These are phyloP conservation scores for Citropsis articulata DNA, from an alignment of 345 rosid genomes.

Conservation along the genomic window DNA sequence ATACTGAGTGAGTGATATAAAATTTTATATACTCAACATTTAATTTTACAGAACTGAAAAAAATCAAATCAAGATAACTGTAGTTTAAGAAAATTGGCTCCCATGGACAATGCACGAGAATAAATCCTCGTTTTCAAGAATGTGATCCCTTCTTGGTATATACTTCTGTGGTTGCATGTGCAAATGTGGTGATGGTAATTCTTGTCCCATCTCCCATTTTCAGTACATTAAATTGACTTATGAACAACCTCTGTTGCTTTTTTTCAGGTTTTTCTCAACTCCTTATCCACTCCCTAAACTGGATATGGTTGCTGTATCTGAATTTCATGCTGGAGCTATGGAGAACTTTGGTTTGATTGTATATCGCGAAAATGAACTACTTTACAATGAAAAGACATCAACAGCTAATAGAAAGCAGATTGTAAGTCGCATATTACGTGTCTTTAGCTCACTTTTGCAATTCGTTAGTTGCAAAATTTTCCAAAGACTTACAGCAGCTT, in stretches of 20 bases:
- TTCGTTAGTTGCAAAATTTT: background rate
- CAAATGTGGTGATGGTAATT: too few relatives aligned
- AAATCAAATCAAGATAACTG: too few relatives aligned
- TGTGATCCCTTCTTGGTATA: too few relatives aligned
- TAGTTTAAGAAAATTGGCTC: too few relatives aligned
- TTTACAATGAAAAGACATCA: background rate
- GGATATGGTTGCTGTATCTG: slow-evolving; percentile 39
- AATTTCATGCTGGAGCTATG: slow-evolving; percentile 20
- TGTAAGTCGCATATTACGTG: background rate
- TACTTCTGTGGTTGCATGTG: too few relatives aligned
- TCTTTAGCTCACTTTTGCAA: background rate
- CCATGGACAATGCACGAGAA: too few relatives aligned
- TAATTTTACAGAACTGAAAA: too few relatives aligned
- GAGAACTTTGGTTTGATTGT: slow-evolving; percentile 27
- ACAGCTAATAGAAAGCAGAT: background rate
- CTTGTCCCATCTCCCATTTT: too few relatives aligned
- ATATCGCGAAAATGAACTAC: background rate
- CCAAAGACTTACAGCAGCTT: background rate
- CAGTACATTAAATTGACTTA: too few relatives aligned
- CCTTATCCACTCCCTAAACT: slow-evolving; percentile 40
- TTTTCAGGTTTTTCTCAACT: slow-evolving; percentile 37
- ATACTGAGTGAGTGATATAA: slow-evolving; percentile 25
- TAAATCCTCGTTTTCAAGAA: too few relatives aligned
- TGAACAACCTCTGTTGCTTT: background rate
- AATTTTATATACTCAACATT: background rate